Conservation (phyloP, 805 yeast species). For the Pichia paraexigua region DNA sequence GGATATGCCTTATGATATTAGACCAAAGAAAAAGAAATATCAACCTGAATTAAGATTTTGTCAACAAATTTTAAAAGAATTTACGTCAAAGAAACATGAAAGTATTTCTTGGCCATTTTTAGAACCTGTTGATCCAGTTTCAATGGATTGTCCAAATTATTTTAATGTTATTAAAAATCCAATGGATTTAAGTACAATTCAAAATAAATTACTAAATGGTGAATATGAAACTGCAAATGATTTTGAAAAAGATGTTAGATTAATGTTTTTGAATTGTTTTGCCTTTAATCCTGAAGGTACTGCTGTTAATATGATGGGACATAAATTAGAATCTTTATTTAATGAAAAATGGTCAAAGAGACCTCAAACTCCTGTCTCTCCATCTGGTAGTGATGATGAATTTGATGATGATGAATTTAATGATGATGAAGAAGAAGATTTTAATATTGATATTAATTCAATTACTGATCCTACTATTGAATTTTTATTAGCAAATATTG, state of each 20-base stretch:
- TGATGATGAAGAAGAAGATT: conserved; percentile 35
- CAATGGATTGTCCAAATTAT: conserved; percentile 86
- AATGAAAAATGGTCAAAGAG: conserved; percentile 83
- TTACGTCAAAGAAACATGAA: conserved; percentile 75
- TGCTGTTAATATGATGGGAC: conserved; percentile 94
- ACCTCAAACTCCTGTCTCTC: conserved; percentile 55
- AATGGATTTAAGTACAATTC: conserved; percentile 88
- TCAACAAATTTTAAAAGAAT: conserved; percentile 72
- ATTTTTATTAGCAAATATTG: conserved; percentile 78
- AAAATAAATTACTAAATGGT: conserved; percentile 72
- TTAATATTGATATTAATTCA: conserved; percentile 51
- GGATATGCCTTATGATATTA: conserved; percentile 82
- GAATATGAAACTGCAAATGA: conserved; percentile 85
- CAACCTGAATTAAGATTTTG: conserved; percentile 87
- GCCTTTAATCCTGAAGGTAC: conserved; percentile 94
- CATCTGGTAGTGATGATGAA: conserved; percentile 35
- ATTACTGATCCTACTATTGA: conserved; percentile 86
- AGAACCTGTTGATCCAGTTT: conserved; percentile 92
- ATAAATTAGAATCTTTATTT: conserved; percentile 76
- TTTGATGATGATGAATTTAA: conserved; percentile 31
- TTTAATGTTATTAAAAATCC: conserved; percentile 81
- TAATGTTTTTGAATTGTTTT: conserved; percentile 85
- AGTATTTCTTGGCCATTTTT: conserved; percentile 83
- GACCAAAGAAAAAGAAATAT: conserved; percentile 86
- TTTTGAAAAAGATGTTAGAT: conserved; percentile 72